Percentiles rank a stretch among this genome's conserved stretches.
Conservation (phyloP, 768 basidiomycete species). For the Psilocybe cubensis region DNA sequence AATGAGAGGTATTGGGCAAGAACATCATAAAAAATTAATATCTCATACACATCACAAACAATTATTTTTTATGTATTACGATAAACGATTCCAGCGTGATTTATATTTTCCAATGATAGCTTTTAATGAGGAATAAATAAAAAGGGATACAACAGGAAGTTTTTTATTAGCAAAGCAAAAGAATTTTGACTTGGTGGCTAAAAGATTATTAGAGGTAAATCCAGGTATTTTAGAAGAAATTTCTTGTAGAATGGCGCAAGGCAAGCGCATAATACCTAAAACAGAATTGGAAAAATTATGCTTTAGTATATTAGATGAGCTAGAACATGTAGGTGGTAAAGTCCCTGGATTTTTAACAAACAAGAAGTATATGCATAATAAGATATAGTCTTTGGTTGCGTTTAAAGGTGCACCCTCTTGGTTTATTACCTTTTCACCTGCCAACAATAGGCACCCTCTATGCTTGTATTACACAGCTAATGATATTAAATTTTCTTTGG, state of each 20-base stretch:
- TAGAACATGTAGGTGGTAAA: conserved; percentile 37
- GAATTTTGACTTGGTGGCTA: conserved; percentile 28
- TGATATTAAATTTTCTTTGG: conserved; percentile 15
- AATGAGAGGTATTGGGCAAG: conserved; percentile 27
- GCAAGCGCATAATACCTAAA: conserved; percentile 25
- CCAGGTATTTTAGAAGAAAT: conserved; percentile 21
- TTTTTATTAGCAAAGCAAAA: conserved; percentile 28
- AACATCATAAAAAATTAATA: not conserved
- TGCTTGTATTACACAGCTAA: conserved; percentile 25
- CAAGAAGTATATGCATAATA: conserved; percentile 20
- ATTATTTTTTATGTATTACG: conserved; percentile 34
- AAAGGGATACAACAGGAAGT: conserved; percentile 25
- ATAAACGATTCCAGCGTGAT: conserved; percentile 14
- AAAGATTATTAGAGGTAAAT: conserved; percentile 25
- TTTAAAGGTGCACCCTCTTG: conserved; percentile 25
- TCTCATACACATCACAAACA: conserved; percentile 24
- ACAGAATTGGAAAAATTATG: conserved; percentile 37
- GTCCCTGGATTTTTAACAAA: conserved; percentile 20
- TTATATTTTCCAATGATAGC: conserved; percentile 10
- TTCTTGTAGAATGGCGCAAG: conserved; percentile 21
- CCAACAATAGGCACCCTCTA: conserved; percentile 25
- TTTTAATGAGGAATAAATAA: conserved; percentile 32
- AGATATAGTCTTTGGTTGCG: conserved; percentile 32
- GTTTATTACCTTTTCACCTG: conserved; percentile 34
- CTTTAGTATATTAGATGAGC: conserved; percentile 33